Percentiles rank a stretch among this genome's conserved stretches.
phyloP scores from a whole-genome alignment of 2,329 filamentous ascomycete genomes.

The Harringtonia lauricola region DNA sequence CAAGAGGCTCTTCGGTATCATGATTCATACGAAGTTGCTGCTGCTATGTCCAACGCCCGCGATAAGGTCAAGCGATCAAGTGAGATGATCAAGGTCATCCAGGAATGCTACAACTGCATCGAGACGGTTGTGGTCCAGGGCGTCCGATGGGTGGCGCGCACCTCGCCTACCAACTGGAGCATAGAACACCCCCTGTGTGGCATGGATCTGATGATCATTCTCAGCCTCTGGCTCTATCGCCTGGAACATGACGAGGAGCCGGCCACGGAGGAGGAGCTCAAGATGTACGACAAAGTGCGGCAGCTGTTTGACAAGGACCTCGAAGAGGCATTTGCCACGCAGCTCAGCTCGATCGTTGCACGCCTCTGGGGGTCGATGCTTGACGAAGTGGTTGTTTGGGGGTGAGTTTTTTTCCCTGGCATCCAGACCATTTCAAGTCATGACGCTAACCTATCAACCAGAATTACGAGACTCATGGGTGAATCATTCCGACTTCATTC shows the following conservation, averaged over 20 bases:
- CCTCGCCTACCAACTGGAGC: conserved; percentile 97
- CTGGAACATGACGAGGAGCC: conserved; percentile 98
- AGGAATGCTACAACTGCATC: conserved; percentile 95
- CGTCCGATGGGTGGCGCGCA: conserved; percentile 95
- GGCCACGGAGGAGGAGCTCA: conserved; percentile 69
- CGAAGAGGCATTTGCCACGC: conserved; percentile 67
- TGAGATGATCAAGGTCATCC: conserved; percentile 98
- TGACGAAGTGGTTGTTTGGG: conserved; percentile 98
- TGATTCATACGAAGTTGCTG: conserved; percentile 92
- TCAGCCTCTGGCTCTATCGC: conserved; percentile 96
- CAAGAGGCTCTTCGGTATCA: conserved; percentile 96
- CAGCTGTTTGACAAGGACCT: conserved; percentile 85
- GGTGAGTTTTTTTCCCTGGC: conserved; percentile 51
- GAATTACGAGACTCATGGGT: conserved; percentile 90
- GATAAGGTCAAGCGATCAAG: conserved; percentile 89
- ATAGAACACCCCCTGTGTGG: conserved; percentile 95
- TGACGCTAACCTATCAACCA: conserved; percentile 21
- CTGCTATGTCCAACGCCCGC: conserved; percentile 88
- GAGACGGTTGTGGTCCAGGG: conserved; percentile 91
- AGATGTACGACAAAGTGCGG: conserved; percentile 88
- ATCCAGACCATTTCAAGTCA: neutral
- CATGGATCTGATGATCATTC: conserved; percentile 93
- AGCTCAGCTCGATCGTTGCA: conserved; percentile 90
- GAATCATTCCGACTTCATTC: conserved; percentile 96
- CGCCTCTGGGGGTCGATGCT: conserved; percentile 96